Evolutionary conservation across 2,329 filamentous ascomycete species (phyloP).

Genomic region (Colletotrichum paranaense): DNA sequence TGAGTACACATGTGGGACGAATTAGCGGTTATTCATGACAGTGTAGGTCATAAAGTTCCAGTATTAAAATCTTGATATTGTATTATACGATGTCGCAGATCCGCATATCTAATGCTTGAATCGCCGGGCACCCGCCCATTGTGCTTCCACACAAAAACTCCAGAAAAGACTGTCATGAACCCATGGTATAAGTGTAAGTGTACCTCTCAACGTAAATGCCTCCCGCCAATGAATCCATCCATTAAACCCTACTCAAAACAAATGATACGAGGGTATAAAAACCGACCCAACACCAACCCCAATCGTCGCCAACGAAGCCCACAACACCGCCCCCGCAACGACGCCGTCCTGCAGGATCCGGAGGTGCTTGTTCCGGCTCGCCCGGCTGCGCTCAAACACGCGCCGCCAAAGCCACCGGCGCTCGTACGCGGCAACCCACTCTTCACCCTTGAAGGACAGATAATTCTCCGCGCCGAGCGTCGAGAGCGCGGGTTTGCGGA

Average conservation of each 20-base stretch:
- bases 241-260: conserved; percentile 7
- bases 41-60: background rate
- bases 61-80: background rate
- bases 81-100: background rate
- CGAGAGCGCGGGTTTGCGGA: conserved; percentile 38
- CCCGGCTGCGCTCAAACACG: conserved; percentile 38
- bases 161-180: background rate
- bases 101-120: background rate
- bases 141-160: background rate
- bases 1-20: background rate
- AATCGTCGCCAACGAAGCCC: conserved; percentile 40
- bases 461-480: conserved; percentile 43
- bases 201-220: background rate
- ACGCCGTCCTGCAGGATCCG: conserved; percentile 44
- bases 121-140: background rate
- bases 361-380: conserved; percentile 40
- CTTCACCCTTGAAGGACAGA: conserved; percentile 37
- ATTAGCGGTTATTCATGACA: too few relatives aligned
- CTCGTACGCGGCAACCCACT: conserved; percentile 39
- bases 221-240: background rate
- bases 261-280: conserved; percentile 36
- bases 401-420: conserved; percentile 36
- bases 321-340: conserved; percentile 41
- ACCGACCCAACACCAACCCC: conserved; percentile 38
- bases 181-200: background rate